Base-by-base conservation (phyloP, 345 rosid genomes). In the Lenwebbia sp. region DNA sequence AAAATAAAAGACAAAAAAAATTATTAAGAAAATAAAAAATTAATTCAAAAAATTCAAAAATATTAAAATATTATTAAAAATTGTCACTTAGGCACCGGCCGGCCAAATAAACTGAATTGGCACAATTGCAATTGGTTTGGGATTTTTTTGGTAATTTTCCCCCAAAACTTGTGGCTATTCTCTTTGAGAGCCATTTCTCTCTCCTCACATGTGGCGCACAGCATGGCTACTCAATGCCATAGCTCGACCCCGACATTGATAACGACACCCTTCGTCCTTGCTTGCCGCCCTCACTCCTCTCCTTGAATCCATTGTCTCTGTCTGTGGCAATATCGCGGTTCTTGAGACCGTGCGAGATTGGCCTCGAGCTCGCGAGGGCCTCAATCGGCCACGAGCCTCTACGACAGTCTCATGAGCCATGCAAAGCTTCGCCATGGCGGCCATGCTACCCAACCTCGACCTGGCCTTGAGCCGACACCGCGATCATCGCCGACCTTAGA, bases 81-180 rank as follows among this genome's bases (percentile, higher is more conserved):
- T 10, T 49, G 0, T 49, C 50, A 49, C 13, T 1, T 49, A 3
- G 12, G 12, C 12, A 10, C 11, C 2, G 2, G 0, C 13, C 12
- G 3, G 12, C 50, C 2, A 8, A 2, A 47, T 49, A 2, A 3
- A 47, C 49, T 1, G 49, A 47, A 47, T 47, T 8, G 50, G 2
- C 3, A 49, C 12, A 49, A 40, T 40, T 40, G 4, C 40, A 40
- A 40, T 40, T 2, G 10, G 12, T 1, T 9, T 47, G 8, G 2
- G 50, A 10, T 11, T 47, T 11, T 47, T 47, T 47, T 47, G 50
- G 3, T 49, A 49, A 49, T 49, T 49, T 49, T 49, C 2, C 13
- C 51, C 2, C 13, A 3, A 49, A 49, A 49, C 11, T 49, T 49
- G 13, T 49, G 13, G 2, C 51, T 49, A 50, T 12, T 50, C 14